Percentiles rank a stretch among this genome's conserved stretches.
These are phyloP conservation scores for Voacanga thouarsii DNA, from an alignment of 257 asterid genomes.

Conservation along the genomic window DNA sequence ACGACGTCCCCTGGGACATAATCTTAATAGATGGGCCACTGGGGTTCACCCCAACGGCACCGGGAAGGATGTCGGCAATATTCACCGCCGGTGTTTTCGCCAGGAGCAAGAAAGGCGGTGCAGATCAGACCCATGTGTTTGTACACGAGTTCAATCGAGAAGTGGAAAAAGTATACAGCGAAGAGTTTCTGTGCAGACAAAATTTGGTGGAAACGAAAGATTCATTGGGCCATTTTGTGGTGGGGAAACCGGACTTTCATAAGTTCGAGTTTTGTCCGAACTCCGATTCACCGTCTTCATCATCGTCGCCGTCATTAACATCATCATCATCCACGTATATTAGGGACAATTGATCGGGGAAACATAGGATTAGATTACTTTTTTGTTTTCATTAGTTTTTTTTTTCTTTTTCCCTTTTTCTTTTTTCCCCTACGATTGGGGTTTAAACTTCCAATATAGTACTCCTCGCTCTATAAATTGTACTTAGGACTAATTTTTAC, in stretches of 20 bases:
- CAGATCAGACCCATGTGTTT: constrained; percentile 56
- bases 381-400: neutral
- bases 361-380: neutral
- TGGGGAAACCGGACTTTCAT: constrained; percentile 42
- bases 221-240: constrained; percentile 60
- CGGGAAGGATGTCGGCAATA: constrained; percentile 74
- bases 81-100: constrained; percentile 80
- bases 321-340: neutral
- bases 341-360: neutral
- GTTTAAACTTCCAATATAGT: neutral
- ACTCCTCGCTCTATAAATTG: neutral
- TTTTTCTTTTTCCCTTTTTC: too few relatives aligned
- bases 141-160: constrained; percentile 66
- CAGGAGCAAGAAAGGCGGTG: constrained; percentile 57
- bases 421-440: neutral
- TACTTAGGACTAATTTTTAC: neutral
- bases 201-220: constrained; percentile 47
- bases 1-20: constrained; percentile 87
- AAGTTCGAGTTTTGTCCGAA: constrained; percentile 43
- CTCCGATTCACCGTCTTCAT: constrained; percentile 32
- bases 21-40: constrained; percentile 75
- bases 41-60: constrained; percentile 50
- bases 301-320: constrained; percentile 20
- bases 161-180: constrained; percentile 59
- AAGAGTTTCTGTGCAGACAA: constrained; percentile 58